phyloP scores from a whole-genome alignment of 2,329 filamentous ascomycete genomes.

The Fusarium clavum region DNA sequence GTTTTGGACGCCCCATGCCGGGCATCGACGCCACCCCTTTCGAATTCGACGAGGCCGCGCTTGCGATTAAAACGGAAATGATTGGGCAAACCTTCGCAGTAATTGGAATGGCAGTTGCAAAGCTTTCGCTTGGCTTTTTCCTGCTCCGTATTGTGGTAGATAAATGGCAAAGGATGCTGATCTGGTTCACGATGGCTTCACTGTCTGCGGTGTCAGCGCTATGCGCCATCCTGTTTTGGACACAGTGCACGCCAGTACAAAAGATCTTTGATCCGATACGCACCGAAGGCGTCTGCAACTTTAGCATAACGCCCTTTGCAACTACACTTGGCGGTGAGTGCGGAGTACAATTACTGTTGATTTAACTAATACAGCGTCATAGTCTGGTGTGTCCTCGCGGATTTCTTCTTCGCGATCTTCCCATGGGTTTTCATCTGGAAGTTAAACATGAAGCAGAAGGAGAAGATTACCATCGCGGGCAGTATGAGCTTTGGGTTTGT shows the following conservation, averaged over 20 bases:
- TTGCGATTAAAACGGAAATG: constrained; percentile 46
- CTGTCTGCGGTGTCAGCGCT: constrained; percentile 18
- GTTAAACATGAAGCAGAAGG: constrained; percentile 56
- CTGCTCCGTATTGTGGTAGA: constrained; percentile 51
- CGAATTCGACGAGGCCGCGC: constrained; percentile 27
- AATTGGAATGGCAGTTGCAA: constrained; percentile 54
- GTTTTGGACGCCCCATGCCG: constrained; percentile 50
- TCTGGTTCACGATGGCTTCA: constrained; percentile 47
- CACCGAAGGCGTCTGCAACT: constrained; percentile 8
- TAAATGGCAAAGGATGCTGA: constrained; percentile 49
- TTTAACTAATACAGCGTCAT: not conserved
- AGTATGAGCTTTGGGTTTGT: constrained; percentile 57
- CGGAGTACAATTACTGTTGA: no score
- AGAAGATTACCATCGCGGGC: constrained; percentile 56
- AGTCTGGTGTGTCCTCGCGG: constrained; percentile 45
- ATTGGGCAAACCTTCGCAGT: constrained; percentile 53
- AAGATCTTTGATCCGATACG: constrained; percentile 21
- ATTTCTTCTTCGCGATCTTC: constrained; percentile 55
- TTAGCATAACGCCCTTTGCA: constrained; percentile 22
- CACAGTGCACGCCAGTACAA: constrained; percentile 27
- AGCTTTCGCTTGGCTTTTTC: constrained; percentile 53
- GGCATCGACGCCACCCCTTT: constrained; percentile 26
- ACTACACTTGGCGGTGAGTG: constrained; percentile 29
- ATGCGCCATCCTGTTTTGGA: constrained; percentile 11
- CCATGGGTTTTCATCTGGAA: constrained; percentile 59